These are phyloP conservation scores for Bimuria novae-zelandiae DNA, from an alignment of 2,329 filamentous ascomycete species.

Conservation along the genomic window DNA sequence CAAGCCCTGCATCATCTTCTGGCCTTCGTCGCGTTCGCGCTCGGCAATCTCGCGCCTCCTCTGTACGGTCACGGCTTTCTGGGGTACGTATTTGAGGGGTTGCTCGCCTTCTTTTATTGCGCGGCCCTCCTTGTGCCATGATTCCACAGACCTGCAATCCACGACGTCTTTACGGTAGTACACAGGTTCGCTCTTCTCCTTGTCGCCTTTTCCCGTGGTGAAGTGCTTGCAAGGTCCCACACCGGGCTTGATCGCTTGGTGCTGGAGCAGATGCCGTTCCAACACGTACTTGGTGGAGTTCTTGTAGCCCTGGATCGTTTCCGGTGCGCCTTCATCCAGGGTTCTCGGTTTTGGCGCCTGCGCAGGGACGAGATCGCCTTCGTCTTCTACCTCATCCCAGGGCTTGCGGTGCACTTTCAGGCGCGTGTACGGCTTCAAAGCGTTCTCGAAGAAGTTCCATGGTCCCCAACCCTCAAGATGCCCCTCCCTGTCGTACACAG, in stretches of 20 bases:
- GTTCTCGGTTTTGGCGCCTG: conserved; percentile 65
- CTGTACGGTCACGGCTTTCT: conserved; percentile 86
- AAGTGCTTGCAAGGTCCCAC: conserved; percentile 77
- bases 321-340: conserved; percentile 72
- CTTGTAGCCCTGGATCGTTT: conserved; percentile 86
- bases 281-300: conserved; percentile 83
- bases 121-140: conserved; percentile 96
- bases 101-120: conserved; percentile 70
- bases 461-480: conserved; percentile 77
- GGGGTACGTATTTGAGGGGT: conserved; percentile 84
- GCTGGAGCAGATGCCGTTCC: conserved; percentile 82
- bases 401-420: conserved; percentile 62
- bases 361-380: conserved; percentile 73
- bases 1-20: conserved; percentile 84
- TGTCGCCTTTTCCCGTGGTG: conserved; percentile 73
- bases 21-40: conserved; percentile 74
- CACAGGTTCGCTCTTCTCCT: conserved; percentile 76
- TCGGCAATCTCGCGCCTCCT: conserved; percentile 89
- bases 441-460: conserved; percentile 85
- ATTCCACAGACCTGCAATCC: conserved; percentile 87
- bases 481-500: conserved; percentile 75
- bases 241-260: conserved; percentile 78
- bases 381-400: conserved; percentile 79
- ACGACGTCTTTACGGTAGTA: conserved; percentile 80
- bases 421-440: conserved; percentile 74